phyloP scores from a whole-genome alignment of 139 green algal species.

The Chlamydomonas urium region DNA sequence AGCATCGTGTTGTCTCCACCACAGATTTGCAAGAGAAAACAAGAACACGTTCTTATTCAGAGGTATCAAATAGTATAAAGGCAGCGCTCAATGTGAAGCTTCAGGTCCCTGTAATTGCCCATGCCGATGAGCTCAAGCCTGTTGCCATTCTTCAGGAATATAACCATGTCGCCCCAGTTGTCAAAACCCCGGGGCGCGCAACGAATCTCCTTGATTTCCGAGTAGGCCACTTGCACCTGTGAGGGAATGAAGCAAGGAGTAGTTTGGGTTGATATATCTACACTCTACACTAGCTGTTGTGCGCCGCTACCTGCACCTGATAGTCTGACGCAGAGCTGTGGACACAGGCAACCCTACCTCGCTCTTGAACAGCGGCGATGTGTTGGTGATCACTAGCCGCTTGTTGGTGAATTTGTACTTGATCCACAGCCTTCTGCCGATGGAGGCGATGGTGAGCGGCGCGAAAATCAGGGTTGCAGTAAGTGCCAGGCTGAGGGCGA shows the following conservation, averaged over 20 bases:
- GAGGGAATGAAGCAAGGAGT: no score
- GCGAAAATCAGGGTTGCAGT: slow-evolving; percentile 51
- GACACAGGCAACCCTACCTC: no score
- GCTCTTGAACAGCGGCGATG: slow-evolving; percentile 42
- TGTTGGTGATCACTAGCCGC: slow-evolving; percentile 53
- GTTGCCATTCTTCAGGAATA: slow-evolving; percentile 57
- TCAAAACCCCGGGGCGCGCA: slow-evolving; percentile 49
- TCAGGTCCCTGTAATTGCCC: slow-evolving; percentile 47
- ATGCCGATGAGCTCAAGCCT: slow-evolving; percentile 52
- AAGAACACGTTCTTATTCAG: no score
- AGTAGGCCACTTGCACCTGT: slow-evolving; percentile 41
- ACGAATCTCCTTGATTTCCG: slow-evolving; percentile 55
- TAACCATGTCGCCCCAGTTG: slow-evolving; percentile 54
- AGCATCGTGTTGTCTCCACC: no score
- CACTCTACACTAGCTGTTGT: no score
- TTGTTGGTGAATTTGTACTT: slow-evolving; percentile 64
- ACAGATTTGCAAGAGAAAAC: no score
- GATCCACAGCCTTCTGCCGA: slow-evolving; percentile 42
- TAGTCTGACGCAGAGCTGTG: no score
- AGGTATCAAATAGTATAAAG: slow-evolving; percentile 28
- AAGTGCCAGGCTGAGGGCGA: slow-evolving; percentile 46
- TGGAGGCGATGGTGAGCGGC: slow-evolving; percentile 49
- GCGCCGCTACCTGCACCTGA: no score
- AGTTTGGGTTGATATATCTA: no score
- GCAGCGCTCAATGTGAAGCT: slow-evolving; percentile 42